Evolutionary conservation across 1,284 basidiomycete species (phyloP).

Genomic region (Apiotrichum domesticum): DNA sequence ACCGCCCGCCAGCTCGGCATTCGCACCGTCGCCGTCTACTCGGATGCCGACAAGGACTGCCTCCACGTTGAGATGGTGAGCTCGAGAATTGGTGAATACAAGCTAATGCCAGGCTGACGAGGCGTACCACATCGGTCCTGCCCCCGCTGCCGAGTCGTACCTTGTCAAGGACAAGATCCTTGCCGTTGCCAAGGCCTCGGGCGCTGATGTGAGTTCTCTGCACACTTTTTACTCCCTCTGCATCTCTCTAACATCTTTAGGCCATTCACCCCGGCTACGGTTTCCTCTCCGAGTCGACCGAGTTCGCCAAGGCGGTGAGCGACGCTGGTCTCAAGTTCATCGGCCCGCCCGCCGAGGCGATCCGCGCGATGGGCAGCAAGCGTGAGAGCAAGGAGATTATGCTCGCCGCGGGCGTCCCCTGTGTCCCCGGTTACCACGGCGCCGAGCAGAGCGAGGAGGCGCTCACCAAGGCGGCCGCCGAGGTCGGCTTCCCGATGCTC

Average conservation of each 20-base stretch:
- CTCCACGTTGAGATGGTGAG: slow-evolving; percentile 60
- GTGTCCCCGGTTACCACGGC: slow-evolving; percentile 65
- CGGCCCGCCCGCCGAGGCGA: slow-evolving; percentile 58
- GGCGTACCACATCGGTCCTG: slow-evolving; percentile 87
- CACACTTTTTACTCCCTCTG: slow-evolving; percentile 2
- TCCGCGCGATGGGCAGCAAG: slow-evolving; percentile 61
- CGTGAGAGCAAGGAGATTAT: slow-evolving; percentile 70
- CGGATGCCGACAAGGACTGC: slow-evolving; percentile 73
- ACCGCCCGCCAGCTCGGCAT: slow-evolving; percentile 82
- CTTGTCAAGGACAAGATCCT: slow-evolving; percentile 84
- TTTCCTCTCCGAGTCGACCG: slow-evolving; percentile 70
- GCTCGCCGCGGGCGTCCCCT: slow-evolving; percentile 83
- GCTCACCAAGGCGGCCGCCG: slow-evolving; percentile 47
- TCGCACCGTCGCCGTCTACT: slow-evolving; percentile 85
- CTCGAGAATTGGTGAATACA: no score
- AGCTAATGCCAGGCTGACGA: slow-evolving; percentile 62
- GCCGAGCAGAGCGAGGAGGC: slow-evolving; percentile 54
- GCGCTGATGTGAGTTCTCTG: slow-evolving; percentile 63
- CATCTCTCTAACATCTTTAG: slow-evolving; percentile 7
- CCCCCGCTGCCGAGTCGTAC: slow-evolving; percentile 81
- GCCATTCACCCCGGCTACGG: slow-evolving; percentile 64
- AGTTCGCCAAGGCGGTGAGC: slow-evolving; percentile 54
- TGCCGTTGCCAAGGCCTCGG: slow-evolving; percentile 67
- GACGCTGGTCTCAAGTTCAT: slow-evolving; percentile 57
- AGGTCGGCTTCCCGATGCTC: slow-evolving; percentile 58